These are phyloP conservation scores for Chaetomium sp. DNA, from an alignment of 2,329 filamentous ascomycete genomes.

Conservation along the genomic window DNA sequence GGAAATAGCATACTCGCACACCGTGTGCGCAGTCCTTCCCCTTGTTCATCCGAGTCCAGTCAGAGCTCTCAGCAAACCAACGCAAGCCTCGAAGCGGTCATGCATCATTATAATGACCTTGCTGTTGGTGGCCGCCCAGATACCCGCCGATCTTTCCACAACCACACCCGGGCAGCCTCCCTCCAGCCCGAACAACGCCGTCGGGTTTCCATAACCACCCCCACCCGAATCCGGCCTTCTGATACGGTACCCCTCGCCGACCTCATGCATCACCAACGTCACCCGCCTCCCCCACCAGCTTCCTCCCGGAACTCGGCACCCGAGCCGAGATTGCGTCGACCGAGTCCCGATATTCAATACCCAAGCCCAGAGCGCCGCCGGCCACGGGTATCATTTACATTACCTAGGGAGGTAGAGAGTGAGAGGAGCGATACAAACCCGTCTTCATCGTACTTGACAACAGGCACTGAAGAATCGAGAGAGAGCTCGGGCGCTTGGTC, in stretches of 20 bases:
- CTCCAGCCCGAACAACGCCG: background rate
- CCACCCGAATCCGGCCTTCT: background rate
- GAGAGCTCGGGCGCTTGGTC: background rate
- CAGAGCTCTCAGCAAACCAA: slow-evolving; percentile 1
- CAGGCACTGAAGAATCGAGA: background rate
- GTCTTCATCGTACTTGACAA: background rate
- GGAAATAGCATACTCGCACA: background rate
- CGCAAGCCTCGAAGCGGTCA: slow-evolving; percentile 5
- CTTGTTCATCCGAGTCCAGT: background rate
- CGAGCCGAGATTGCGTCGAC: background rate
- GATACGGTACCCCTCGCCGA: background rate
- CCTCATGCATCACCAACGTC: background rate
- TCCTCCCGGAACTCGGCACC: too few relatives aligned
- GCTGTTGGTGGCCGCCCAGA: background rate
- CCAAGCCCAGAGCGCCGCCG: slow-evolving; percentile 6
- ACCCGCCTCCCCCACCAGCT: background rate
- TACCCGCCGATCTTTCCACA: background rate
- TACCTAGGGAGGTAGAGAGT: background rate
- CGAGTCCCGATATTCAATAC: slow-evolving; percentile 5
- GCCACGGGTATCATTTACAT: background rate
- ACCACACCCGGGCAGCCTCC: background rate
- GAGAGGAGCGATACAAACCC: background rate
- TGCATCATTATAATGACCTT: background rate
- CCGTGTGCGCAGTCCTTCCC: background rate
- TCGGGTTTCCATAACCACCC: too few relatives aligned